Evolutionary conservation across 176 grass and related monocot genomes (phyloP).

Genomic region (Tillandsia fasciculata): DNA sequence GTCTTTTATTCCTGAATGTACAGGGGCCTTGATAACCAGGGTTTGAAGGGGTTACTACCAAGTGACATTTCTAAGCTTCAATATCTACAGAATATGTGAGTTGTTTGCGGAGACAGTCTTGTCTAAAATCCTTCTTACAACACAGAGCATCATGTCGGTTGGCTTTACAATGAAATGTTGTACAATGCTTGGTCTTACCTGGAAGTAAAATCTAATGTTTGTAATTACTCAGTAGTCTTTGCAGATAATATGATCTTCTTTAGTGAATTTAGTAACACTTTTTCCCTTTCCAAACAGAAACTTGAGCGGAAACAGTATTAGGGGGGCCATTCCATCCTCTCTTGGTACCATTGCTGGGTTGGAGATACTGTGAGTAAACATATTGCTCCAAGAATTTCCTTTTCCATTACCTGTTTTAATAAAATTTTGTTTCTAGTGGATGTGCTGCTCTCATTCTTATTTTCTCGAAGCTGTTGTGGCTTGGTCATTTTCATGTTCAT

Average conservation of each 20-base stretch:
- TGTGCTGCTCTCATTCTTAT: background rate
- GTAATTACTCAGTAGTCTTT: background rate
- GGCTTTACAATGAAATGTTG: background rate
- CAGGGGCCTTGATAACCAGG: constrained; percentile 97
- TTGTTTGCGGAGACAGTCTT: background rate
- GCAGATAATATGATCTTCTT: background rate
- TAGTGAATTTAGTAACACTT: background rate
- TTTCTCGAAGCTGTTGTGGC: background rate
- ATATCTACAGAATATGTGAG: constrained; percentile 84
- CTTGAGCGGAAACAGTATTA: constrained; percentile 80
- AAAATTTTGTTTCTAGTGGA: background rate
- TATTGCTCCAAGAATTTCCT: background rate
- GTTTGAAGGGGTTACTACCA: constrained; percentile 70
- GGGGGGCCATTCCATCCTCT: constrained; percentile 59
- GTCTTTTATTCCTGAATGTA: constrained; percentile 20
- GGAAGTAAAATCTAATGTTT: background rate
- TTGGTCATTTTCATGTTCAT: background rate
- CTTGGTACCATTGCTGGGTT: constrained; percentile 61
- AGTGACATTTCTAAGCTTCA: constrained; percentile 60
- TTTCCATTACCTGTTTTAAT: background rate
- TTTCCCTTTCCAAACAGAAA: constrained; percentile 45
- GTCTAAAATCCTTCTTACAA: background rate
- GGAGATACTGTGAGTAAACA: constrained; percentile 69
- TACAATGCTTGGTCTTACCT: background rate
- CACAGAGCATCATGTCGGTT: background rate